phyloP scores from a whole-genome alignment of 108 stramenopile species.

The Stephanodiscus minutulus region DNA sequence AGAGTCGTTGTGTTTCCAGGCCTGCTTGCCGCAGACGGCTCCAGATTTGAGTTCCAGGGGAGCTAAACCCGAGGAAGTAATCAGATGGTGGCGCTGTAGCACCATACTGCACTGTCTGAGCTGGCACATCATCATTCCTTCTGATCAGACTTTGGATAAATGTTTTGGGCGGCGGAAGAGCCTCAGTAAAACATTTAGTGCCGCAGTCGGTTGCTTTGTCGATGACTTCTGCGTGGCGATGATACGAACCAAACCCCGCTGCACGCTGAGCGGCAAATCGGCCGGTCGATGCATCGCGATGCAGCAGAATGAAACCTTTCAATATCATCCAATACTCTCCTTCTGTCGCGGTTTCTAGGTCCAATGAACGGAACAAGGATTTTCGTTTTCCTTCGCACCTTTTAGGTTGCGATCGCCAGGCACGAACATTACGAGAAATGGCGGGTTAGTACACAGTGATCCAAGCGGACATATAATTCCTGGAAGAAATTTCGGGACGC shows the following conservation, averaged over 20 bases:
- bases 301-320: slow-evolving; percentile 81
- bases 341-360: slow-evolving; percentile 87
- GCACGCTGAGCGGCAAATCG: slow-evolving; percentile 76
- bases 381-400: slow-evolving; percentile 66
- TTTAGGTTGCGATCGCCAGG: not conserved
- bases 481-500: slow-evolving; percentile 1
- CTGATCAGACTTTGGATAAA: slow-evolving; percentile 49
- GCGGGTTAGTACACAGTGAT: not conserved
- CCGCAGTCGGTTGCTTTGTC: slow-evolving; percentile 19
- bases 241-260: slow-evolving; percentile 73
- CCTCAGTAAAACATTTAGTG: slow-evolving; percentile 23
- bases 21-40: slow-evolving; percentile 86
- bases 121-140: slow-evolving; percentile 46
- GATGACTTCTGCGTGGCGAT: slow-evolving; percentile 28
- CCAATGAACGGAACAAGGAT: slow-evolving; percentile 61
- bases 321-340: slow-evolving; percentile 92
- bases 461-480: not conserved
- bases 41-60: slow-evolving; percentile 92
- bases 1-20: slow-evolving; percentile 83
- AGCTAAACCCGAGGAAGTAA: slow-evolving; percentile 59
- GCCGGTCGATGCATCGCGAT: slow-evolving; percentile 79
- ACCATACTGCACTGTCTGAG: slow-evolving; percentile 37
- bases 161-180: slow-evolving; percentile 32
- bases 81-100: slow-evolving; percentile 79
- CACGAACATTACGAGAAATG: not conserved